A percentile compares a stretch with the other conserved stretches of the same genome.
phyloP scores from a whole-genome alignment of 2,329 filamentous ascomycete species.

The Metarhizium anisopliae region DNA sequence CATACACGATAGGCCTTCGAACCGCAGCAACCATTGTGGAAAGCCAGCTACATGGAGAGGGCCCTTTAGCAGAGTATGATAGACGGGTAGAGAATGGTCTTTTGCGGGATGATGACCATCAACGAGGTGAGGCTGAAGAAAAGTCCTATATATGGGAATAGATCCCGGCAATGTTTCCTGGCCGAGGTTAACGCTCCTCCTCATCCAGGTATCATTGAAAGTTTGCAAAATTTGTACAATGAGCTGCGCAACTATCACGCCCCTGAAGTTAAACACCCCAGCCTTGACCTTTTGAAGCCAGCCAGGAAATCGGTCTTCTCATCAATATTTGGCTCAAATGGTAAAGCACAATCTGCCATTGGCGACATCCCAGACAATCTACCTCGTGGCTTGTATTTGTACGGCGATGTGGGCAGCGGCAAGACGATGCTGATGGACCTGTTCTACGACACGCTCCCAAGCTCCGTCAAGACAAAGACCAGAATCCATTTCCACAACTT shows the following conservation, averaged over 20 bases:
- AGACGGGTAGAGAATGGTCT: constrained; percentile 63
- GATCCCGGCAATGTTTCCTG: neutral
- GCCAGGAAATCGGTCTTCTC: constrained; percentile 45
- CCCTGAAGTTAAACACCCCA: constrained; percentile 67
- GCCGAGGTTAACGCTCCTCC: neutral
- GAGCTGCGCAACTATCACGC: constrained; percentile 67
- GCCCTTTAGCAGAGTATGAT: constrained; percentile 85
- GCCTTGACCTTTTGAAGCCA: constrained; percentile 58
- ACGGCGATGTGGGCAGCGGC: constrained; percentile 90
- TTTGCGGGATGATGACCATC: constrained; percentile 81
- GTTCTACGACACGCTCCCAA: constrained; percentile 86
- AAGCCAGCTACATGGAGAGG: constrained; percentile 30
- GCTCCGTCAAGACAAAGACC: constrained; percentile 71
- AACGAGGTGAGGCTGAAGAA: constrained; percentile 53
- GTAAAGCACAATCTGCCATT: constrained; percentile 27
- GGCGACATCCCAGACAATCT: constrained; percentile 59
- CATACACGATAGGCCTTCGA: constrained; percentile 7
- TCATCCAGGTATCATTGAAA: constrained; percentile 69
- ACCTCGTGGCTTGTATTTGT: constrained; percentile 87
- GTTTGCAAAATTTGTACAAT: constrained; percentile 80
- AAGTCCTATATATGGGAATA: neutral
- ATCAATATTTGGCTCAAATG: constrained; percentile 50
- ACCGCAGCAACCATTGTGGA: constrained; percentile 20
- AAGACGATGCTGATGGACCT: constrained; percentile 99
- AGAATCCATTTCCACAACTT: constrained; percentile 99